Conservation (phyloP, 2,329 filamentous ascomycete species). For the Dactylonectria estremocensis region DNA sequence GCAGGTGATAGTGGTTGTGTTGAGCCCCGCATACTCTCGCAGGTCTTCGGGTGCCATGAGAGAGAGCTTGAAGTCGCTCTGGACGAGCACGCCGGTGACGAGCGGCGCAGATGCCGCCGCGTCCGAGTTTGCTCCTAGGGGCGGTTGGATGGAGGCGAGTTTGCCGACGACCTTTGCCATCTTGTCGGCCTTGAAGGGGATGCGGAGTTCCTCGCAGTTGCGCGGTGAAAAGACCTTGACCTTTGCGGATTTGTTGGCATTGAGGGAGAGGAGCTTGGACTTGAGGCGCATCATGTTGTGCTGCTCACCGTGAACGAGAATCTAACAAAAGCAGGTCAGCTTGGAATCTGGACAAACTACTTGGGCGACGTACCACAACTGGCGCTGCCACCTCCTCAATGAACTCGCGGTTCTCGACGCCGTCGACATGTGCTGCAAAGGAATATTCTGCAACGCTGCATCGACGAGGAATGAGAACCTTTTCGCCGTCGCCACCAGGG, state of each 20-base stretch:
- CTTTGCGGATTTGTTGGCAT: constrained; percentile 83
- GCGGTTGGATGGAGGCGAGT: constrained; percentile 85
- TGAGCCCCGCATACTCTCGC: constrained; percentile 95
- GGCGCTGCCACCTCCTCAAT: constrained; percentile 94
- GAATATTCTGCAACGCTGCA: constrained; percentile 96
- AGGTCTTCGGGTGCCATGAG: constrained; percentile 98
- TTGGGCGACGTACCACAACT: constrained; percentile 81
- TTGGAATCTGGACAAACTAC: background rate
- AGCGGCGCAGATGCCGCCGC: constrained; percentile 62
- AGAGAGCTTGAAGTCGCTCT: constrained; percentile 97
- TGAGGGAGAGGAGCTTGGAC: constrained; percentile 93
- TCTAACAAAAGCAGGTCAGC: constrained; percentile 65
- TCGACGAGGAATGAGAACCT: constrained; percentile 90
- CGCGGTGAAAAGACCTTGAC: constrained; percentile 94
- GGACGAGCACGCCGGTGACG: constrained; percentile 91
- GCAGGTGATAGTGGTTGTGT: constrained; percentile 94
- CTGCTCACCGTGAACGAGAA: constrained; percentile 96
- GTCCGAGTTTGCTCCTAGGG: constrained; percentile 55
- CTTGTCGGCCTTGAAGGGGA: constrained; percentile 96
- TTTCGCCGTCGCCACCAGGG: constrained; percentile 82
- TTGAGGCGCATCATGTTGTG: constrained; percentile 99
- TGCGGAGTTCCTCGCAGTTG: constrained; percentile 95
- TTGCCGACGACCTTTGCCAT: constrained; percentile 96
- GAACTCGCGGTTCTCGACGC: constrained; percentile 95
- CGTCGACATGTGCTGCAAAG: constrained; percentile 97